Evolutionary conservation across 441 rosid genomes (phyloP).

Genomic region (Mallotus japonicus): DNA sequence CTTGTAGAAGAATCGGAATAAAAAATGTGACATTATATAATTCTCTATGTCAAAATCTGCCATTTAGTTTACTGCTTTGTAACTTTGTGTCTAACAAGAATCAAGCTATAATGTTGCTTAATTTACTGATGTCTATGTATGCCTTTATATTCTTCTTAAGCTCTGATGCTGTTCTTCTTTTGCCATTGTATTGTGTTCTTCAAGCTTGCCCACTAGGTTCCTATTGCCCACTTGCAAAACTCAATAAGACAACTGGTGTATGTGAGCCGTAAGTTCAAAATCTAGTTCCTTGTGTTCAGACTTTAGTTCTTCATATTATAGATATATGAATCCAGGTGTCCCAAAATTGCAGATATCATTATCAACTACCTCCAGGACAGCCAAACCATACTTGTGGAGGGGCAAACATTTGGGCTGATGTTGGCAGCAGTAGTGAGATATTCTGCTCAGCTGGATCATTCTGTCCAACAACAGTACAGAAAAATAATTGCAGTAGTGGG

Average conservation of each 20-base stretch:
- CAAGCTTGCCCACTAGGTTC: conserved; percentile 77
- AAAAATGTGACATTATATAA: neutral
- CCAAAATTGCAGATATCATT: conserved; percentile 59
- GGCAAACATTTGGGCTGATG: conserved; percentile 88
- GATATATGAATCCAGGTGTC: neutral
- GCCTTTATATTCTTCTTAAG: neutral
- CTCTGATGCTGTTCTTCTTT: neutral
- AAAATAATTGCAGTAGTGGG: conserved; percentile 73
- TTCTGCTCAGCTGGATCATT: conserved; percentile 87
- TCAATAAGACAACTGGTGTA: conserved; percentile 47
- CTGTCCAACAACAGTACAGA: conserved; percentile 65
- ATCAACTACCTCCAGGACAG: conserved; percentile 67
- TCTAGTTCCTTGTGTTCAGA: conserved; percentile 19
- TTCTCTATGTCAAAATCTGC: neutral
- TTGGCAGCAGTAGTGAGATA: conserved; percentile 49
- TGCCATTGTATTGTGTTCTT: conserved; percentile 19
- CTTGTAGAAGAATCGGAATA: neutral
- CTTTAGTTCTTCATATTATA: conserved; percentile 4
- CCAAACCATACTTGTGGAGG: conserved; percentile 90
- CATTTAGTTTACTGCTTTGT: neutral
- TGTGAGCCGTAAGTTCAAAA: conserved; percentile 66
- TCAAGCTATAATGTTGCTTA: conserved; percentile 1
- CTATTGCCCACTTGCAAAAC: conserved; percentile 58
- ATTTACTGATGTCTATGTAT: neutral
- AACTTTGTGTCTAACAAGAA: conserved; percentile 6